phyloP scores from a whole-genome alignment of 805 yeast genomes.

The Metschnikowia arizonensis region DNA sequence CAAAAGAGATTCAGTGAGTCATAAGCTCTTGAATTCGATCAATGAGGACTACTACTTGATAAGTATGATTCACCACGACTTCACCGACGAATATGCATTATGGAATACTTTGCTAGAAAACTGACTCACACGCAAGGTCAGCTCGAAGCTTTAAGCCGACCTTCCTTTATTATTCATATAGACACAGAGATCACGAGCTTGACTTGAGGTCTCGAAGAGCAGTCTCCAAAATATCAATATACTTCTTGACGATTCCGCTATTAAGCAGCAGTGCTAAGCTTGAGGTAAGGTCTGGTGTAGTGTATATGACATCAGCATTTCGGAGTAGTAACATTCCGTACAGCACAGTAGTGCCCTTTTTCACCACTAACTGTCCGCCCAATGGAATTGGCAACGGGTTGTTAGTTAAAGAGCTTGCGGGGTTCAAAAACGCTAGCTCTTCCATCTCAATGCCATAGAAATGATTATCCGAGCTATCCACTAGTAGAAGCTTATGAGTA shows the following conservation, averaged over 20 bases:
- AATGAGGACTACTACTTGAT: slow-evolving; percentile 67
- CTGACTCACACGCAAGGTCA: slow-evolving; percentile 21
- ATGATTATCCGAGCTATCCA: slow-evolving; percentile 48
- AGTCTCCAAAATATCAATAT: slow-evolving; percentile 28
- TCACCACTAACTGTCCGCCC: slow-evolving; percentile 57
- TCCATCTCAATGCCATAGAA: slow-evolving; percentile 58
- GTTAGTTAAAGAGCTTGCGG: slow-evolving; percentile 17
- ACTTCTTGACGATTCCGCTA: slow-evolving; percentile 27
- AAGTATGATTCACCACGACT: slow-evolving; percentile 86
- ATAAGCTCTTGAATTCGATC: slow-evolving; percentile 56
- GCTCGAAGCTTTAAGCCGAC: slow-evolving; percentile 9
- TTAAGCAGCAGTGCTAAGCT: slow-evolving; percentile 28
- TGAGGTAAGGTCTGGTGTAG: slow-evolving; percentile 26
- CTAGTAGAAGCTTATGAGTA: slow-evolving; percentile 53
- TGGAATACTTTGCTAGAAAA: slow-evolving; percentile 60
- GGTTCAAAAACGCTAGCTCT: slow-evolving; percentile 46
- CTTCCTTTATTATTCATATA: neutral
- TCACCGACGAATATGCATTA: slow-evolving; percentile 62
- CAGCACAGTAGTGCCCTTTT: slow-evolving; percentile 42
- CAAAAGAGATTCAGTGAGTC: slow-evolving; percentile 51
- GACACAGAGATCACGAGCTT: neutral
- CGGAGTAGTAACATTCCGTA: slow-evolving; percentile 45
- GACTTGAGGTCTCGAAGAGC: slow-evolving; percentile 9
- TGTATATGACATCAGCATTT: slow-evolving; percentile 28
- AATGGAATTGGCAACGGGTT: slow-evolving; percentile 38